Conservation (phyloP, 2,329 filamentous ascomycete species). For the Aspergillus sergii region DNA sequence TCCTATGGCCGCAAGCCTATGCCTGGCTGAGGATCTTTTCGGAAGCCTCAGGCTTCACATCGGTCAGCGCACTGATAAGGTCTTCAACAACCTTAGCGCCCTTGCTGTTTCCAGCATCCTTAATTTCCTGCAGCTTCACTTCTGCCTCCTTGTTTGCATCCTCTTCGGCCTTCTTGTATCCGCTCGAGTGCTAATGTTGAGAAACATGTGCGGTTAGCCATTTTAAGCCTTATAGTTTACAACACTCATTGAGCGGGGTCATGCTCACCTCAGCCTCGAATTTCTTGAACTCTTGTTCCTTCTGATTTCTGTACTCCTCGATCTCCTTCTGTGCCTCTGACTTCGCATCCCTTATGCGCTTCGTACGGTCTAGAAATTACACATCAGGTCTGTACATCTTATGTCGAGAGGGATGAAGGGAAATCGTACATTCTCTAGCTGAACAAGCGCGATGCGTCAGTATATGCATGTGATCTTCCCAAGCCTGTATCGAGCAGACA, state of each 20-base stretch:
- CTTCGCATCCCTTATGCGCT: constrained; percentile 94
- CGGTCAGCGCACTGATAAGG: constrained; percentile 80
- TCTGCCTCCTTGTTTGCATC: constrained; percentile 82
- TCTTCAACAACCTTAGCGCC: constrained; percentile 80
- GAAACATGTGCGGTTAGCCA: neutral
- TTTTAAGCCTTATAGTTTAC: neutral
- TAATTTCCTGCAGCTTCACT: constrained; percentile 78
- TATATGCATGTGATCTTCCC: constrained; percentile 6
- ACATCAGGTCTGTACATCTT: constrained; percentile 17
- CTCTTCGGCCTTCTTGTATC: constrained; percentile 80
- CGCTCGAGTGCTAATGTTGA: constrained; percentile 74
- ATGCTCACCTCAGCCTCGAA: constrained; percentile 75
- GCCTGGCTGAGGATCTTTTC: constrained; percentile 45
- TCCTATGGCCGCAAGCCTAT: constrained; percentile 25
- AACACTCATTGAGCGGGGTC: neutral
- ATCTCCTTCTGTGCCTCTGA: constrained; percentile 98
- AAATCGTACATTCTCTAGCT: constrained; percentile 81
- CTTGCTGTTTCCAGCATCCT: constrained; percentile 75
- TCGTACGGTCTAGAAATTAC: constrained; percentile 73
- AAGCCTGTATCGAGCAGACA: constrained; percentile 25
- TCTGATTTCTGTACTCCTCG: constrained; percentile 83
- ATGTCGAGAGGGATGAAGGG: constrained; percentile 10
- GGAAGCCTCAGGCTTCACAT: constrained; percentile 73
- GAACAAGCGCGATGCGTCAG: constrained; percentile 31
- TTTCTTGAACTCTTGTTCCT: constrained; percentile 93